Evolutionary conservation across 176 grass and related monocot genomes (phyloP), one percentile per base, ranked within the genome.

Genomic region (Puccinellia tenuiflora): DNA sequence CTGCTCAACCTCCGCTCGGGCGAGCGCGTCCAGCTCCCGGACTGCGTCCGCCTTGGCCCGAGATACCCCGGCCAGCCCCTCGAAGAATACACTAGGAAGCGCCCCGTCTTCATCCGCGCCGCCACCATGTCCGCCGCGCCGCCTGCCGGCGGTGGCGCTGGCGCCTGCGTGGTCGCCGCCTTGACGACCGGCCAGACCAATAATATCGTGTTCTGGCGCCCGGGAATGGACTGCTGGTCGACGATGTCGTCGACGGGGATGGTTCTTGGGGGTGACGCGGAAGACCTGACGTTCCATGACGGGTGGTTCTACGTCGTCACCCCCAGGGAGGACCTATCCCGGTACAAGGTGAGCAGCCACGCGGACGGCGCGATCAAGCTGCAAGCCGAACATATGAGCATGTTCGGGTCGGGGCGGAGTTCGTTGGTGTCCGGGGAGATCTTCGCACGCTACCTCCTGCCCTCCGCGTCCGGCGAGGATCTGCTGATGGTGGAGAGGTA

Each of bases 181-280:
- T 21, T 63, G 11, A 30, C 25, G 25, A 31, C 38, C 9, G 39
- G 76, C 38, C 39, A 46, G 76, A 29, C 38, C 56, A 63, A 63
- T 57, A 63, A 63, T 57, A 46, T 79, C 38, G 76, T 24, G 38
- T 79, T 79, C 56, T 79, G 76, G 53, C 52, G 14, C 6, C 34
- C 34, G 52, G 75, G 14, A 0, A 59, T 77, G 75, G 18, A 38
- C 17, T 15, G n/a, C n/a, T 70, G 67, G 67, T 3, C 13, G 9
- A 25, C 67, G 21, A 14, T n/a, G 67, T 3, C 13, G 9, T 15
- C 67, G 21, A 14, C 38, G 11, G 6, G 14, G 2, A 42, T 1
- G n/a, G 2, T 0, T 10, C 30, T 24, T 6, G 0, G 5, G 10
- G 20, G 5, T 14, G 1, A 42, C 67, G 67, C 67, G 38, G 18